Conservation (phyloP, 1,284 basidiomycete genomes). For the Marasmius oreades region DNA sequence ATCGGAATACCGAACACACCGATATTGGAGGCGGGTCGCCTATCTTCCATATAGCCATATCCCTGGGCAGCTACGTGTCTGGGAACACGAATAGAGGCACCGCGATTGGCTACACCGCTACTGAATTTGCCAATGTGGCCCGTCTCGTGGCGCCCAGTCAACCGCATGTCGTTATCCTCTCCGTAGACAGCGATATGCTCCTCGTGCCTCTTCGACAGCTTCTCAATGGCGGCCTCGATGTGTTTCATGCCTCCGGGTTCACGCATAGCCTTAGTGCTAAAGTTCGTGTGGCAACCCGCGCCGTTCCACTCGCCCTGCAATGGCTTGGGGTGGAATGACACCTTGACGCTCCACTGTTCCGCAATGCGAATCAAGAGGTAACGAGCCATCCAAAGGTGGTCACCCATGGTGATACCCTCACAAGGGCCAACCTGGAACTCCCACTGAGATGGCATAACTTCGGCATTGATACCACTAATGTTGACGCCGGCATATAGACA, state of each 20-base stretch:
- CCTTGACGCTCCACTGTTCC: slow-evolving; percentile 98
- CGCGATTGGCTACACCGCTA: slow-evolving; percentile 96
- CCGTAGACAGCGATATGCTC: slow-evolving; percentile 97
- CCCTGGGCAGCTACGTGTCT: slow-evolving; percentile 90
- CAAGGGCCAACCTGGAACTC: slow-evolving; percentile 99
- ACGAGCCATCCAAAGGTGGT: slow-evolving; percentile 97
- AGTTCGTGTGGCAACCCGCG: slow-evolving; percentile 96
- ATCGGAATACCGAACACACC: slow-evolving; percentile 50
- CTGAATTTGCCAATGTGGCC: slow-evolving; percentile 93
- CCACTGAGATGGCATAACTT: slow-evolving; percentile 99
- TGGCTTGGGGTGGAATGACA: slow-evolving; percentile 99
- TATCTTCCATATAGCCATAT: slow-evolving; percentile 95
- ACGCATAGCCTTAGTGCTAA: slow-evolving; percentile 89
- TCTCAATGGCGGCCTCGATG: slow-evolving; percentile 94
- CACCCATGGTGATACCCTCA: slow-evolving; percentile 97
- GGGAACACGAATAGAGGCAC: slow-evolving; percentile 93
- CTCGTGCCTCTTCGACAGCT: slow-evolving; percentile 78
- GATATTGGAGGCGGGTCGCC: slow-evolving; percentile 96
- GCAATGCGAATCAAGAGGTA: slow-evolving; percentile 92
- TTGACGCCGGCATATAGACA: slow-evolving; percentile 97
- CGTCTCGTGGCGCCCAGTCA: slow-evolving; percentile 96
- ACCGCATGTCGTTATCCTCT: slow-evolving; percentile 91
- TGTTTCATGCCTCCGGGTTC: slow-evolving; percentile 91
- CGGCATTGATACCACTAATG: slow-evolving; percentile 99
- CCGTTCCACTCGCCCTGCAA: slow-evolving; percentile 99